Evolutionary conservation across 805 yeast genomes (phyloP).

Genomic region (Maudiozyma bulderi): DNA sequence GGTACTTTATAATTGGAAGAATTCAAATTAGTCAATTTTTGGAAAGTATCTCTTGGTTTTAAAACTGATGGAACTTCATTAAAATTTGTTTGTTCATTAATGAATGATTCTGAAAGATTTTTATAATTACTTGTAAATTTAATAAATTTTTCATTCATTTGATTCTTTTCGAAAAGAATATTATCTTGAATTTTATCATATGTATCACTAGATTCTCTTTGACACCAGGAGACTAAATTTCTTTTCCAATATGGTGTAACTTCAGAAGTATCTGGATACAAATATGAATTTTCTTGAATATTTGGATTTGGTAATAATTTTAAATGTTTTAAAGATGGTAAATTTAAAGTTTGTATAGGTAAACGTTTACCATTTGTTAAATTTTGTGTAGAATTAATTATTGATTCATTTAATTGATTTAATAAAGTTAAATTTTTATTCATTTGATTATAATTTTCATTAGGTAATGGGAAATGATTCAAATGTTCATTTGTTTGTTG

Average conservation of each 20-base stretch:
- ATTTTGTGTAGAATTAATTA: background rate
- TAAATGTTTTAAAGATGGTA: constrained; percentile 28
- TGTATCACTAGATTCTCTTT: constrained; percentile 24
- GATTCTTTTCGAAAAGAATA: background rate
- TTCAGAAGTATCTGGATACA: constrained; percentile 29
- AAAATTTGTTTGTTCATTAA: background rate
- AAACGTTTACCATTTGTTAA: background rate
- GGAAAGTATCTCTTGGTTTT: constrained; percentile 24
- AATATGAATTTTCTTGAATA: constrained; percentile 23
- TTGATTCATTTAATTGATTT: background rate
- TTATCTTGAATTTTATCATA: constrained; percentile 17
- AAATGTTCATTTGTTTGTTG: background rate
- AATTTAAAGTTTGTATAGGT: background rate
- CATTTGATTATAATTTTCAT: constrained; percentile 2
- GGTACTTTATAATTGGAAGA: constrained; percentile 10
- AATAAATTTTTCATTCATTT: constrained; percentile 1
- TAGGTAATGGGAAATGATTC: background rate
- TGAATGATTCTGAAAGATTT: background rate
- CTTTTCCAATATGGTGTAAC: constrained; percentile 26
- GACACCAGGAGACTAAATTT: constrained; percentile 27
- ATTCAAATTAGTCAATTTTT: constrained; percentile 12
- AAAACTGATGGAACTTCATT: constrained; percentile 17
- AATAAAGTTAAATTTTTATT: background rate
- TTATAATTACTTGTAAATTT: background rate
- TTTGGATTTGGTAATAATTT: constrained; percentile 24